A percentile compares a stretch with the other conserved stretches of the same genome.
Conservation (phyloP, 2,329 filamentous ascomycete genomes). For the Alternaria brassicae region DNA sequence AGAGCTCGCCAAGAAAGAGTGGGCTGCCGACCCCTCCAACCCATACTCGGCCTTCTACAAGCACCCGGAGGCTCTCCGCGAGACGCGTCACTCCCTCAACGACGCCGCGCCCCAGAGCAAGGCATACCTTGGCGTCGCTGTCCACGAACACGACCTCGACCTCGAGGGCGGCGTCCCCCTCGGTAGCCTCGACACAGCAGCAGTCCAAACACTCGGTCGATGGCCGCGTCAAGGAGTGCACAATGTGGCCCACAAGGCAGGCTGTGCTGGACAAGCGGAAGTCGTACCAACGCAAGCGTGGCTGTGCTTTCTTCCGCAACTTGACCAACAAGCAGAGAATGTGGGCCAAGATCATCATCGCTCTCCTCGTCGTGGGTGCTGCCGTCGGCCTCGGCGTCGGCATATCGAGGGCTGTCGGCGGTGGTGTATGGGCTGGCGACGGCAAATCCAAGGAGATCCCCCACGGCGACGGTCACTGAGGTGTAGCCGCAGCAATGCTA, state of each 20-base stretch:
- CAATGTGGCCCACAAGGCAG: slow-evolving; percentile 60
- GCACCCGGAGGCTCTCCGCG: slow-evolving; percentile 56
- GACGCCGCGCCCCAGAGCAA: slow-evolving; percentile 35
- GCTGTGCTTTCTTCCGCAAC: slow-evolving; percentile 52
- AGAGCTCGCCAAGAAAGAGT: slow-evolving; percentile 35
- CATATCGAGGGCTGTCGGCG: slow-evolving; percentile 58
- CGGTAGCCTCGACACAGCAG: slow-evolving; percentile 50
- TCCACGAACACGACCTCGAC: slow-evolving; percentile 54
- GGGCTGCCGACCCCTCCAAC: slow-evolving; percentile 46
- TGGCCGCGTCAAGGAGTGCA: slow-evolving; percentile 56
- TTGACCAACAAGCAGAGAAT: slow-evolving; percentile 55
- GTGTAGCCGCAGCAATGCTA: neutral
- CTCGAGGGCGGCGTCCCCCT: slow-evolving; percentile 47
- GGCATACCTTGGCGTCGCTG: slow-evolving; percentile 40
- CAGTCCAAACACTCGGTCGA: slow-evolving; percentile 52
- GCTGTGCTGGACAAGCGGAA: slow-evolving; percentile 55
- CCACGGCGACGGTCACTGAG: slow-evolving; percentile 22
- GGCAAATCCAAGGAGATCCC: slow-evolving; percentile 49
- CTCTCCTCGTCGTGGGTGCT: slow-evolving; percentile 54
- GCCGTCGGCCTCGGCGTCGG: slow-evolving; percentile 59
- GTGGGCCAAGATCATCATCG: slow-evolving; percentile 55
- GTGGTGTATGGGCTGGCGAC: slow-evolving; percentile 54
- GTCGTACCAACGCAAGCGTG: slow-evolving; percentile 48
- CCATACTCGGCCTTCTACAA: slow-evolving; percentile 58
- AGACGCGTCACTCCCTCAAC: slow-evolving; percentile 53